Conservation (phyloP, 208 protist genomes). For the Kentomonas sorsogonicus region DNA sequence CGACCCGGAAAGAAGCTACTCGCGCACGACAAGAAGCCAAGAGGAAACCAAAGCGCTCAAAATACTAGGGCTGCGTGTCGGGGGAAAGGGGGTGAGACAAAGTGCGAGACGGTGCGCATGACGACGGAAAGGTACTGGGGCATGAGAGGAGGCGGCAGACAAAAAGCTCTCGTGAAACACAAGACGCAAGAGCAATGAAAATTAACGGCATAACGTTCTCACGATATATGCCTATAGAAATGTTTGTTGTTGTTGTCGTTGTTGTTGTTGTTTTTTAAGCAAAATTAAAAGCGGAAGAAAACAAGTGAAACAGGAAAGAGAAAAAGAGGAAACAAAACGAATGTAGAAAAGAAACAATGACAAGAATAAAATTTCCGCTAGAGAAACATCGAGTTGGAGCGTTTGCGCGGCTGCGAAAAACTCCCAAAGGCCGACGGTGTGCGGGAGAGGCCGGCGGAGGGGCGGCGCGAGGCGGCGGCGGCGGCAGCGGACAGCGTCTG, state of each 20-base stretch:
- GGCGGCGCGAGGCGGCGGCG: no score
- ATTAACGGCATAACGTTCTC: neutral
- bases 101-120: no score
- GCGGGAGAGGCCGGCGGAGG: neutral
- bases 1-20: no score
- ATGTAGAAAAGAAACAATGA: constrained; percentile 12
- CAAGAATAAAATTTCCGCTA: constrained; percentile 12
- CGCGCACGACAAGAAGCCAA: no score
- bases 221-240: neutral
- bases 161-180: no score
- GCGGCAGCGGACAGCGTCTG: no score
- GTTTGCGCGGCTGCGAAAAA: neutral
- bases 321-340: constrained; percentile 4
- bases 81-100: neutral
- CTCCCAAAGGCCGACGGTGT: neutral
- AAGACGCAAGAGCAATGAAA: neutral
- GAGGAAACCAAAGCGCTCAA: constrained; percentile 36
- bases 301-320: neutral
- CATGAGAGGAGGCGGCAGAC: no score
- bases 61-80: constrained; percentile 11
- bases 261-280: neutral
- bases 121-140: no score
- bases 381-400: neutral
- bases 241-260: neutral
- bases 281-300: neutral